Evolutionary conservation across 1,284 basidiomycete genomes (phyloP).

Genomic region (Microbotryomycetes sp.): DNA sequence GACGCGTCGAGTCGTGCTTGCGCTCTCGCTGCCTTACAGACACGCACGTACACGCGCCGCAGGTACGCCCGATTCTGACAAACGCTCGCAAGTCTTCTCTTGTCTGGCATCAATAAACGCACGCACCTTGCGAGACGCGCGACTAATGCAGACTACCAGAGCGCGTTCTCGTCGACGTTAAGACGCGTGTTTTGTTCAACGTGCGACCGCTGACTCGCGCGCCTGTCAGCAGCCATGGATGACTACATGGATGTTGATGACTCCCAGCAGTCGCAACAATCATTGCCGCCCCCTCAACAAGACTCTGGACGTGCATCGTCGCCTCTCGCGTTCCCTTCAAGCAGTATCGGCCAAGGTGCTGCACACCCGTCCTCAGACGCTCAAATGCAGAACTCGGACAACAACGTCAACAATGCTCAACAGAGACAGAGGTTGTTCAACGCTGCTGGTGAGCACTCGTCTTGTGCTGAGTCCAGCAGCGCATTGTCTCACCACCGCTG

Average conservation of each 20-base stretch:
- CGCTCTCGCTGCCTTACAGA: too few relatives aligned
- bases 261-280: neutral
- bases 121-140: too few relatives aligned
- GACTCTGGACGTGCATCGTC: neutral
- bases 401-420: neutral
- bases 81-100: too few relatives aligned
- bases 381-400: neutral
- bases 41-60: too few relatives aligned
- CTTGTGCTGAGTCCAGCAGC: neutral
- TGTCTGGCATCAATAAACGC: too few relatives aligned
- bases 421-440: neutral
- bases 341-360: neutral
- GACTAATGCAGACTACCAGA: too few relatives aligned
- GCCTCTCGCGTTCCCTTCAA: slow-evolving; percentile 21
- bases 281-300: neutral
- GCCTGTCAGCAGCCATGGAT: neutral
- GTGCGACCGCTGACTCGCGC: neutral
- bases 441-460: too few relatives aligned
- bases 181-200: too few relatives aligned
- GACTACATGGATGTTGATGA: neutral
- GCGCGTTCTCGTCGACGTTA: too few relatives aligned
- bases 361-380: neutral
- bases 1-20: too few relatives aligned
- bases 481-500: neutral
- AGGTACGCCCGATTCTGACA: too few relatives aligned